A percentile compares a stretch with the other conserved stretches of the same genome.
Conservation (phyloP, 139 green algal species). For the Chlamydomonas urium region DNA sequence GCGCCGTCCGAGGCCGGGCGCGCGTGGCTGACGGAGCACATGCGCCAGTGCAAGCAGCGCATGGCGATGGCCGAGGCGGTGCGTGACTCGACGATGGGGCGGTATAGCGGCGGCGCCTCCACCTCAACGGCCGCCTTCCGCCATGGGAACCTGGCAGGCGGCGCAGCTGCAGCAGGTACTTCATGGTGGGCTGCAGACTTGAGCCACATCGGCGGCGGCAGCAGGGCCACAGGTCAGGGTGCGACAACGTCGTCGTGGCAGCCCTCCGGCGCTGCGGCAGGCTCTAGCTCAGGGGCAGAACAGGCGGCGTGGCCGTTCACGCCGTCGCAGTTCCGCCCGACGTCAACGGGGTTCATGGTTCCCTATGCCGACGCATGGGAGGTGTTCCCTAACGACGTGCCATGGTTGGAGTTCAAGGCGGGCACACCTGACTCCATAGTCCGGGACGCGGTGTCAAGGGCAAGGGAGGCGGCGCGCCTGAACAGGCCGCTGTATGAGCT, state of each 20-base stretch:
- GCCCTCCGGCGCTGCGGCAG: background rate
- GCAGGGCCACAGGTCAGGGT: background rate
- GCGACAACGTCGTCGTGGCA: background rate
- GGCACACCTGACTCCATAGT: background rate
- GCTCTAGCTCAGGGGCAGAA: background rate
- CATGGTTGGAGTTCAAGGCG: slow-evolving; percentile 9
- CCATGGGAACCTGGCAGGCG: background rate
- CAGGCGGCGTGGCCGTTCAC: background rate
- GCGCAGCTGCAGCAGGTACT: background rate
- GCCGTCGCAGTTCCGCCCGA: background rate
- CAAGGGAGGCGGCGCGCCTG: slow-evolving; percentile 1
- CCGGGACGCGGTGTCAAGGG: background rate
- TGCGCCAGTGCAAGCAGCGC: background rate
- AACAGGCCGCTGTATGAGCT: slow-evolving; percentile 14
- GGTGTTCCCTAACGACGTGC: slow-evolving; percentile 12
- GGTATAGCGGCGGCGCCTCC: background rate
- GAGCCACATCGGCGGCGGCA: no score
- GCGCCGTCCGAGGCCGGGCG: slow-evolving; percentile 9
- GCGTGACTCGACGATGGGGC: background rate
- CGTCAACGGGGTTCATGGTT: background rate
- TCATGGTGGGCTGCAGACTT: no score
- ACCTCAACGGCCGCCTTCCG: background rate
- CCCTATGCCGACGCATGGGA: background rate
- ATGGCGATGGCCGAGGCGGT: slow-evolving; percentile 1
- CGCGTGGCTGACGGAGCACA: slow-evolving; percentile 1